Evolutionary conservation across 148 eudicot species (phyloP), one percentile per base, ranked within the genome.

Genomic region (Rhododendron griersonianum): DNA sequence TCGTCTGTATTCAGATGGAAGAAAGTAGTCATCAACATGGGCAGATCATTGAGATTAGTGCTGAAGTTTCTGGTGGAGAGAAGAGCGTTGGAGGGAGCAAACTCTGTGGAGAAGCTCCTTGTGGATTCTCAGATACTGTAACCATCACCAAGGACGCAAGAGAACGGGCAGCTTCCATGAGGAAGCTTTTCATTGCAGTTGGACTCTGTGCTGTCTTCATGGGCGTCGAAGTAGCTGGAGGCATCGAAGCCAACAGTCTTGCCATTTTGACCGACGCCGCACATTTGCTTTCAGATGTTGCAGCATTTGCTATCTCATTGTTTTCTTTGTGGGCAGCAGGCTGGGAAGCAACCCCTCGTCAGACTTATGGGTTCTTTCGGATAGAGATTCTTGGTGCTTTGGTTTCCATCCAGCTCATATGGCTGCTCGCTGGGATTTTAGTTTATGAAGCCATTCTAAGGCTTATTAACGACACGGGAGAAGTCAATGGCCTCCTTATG

Each of bases 291-390:
- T 95, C 97, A 1, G 99, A 96, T 85, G 98, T 96, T 74, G 99
- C 99, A 28, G 95, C 99, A 81, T 96, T 96, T 90, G 98, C 99
- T 41, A 94, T 96, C 45, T 41, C 45, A 6, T 41, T 41, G 8
- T 41, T 41, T 41, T 41, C 45, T 41, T 41, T 41, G 45, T 95
- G 99, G 99, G 99, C 96, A 19, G 86, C 99, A 0, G 97, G 99
- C 44, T 96, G 99, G 99, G 99, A 95, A 90, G 95, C 99, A 30
- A 96, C 91, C 45, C 98, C 99, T 8, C 95, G 93, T 8, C 99
- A 94, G 84, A 93, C 98, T 19, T 96, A 96, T 83, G 99, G 99
- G 0, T 96, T 96, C 87, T 95, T 91, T 67, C 89, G 99, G 87
- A 90, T 96, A 16, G 99, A 96, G 85, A 96, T 96, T 11, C 90